Conservation (phyloP, 495 filamentous ascomycete species). For the Clohesyomyces aquaticus region DNA sequence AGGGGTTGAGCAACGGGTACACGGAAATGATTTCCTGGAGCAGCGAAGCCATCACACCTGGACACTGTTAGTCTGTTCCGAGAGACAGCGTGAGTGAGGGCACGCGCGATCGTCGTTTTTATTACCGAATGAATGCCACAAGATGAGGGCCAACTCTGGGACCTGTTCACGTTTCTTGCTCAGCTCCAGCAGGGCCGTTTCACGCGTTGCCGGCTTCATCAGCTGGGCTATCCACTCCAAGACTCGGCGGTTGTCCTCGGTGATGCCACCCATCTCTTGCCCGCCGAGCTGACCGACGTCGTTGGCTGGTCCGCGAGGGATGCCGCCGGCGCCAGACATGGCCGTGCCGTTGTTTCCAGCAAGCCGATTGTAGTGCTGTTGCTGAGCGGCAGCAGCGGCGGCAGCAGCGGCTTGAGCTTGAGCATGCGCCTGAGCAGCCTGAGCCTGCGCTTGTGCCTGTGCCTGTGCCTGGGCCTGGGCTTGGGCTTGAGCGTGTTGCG, state of each 20-base stretch:
- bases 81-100: neutral
- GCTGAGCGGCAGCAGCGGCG: constrained; percentile 67
- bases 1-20: constrained; percentile 94
- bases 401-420: constrained; percentile 66
- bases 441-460: constrained; percentile 58
- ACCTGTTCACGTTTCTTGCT: constrained; percentile 99
- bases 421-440: constrained; percentile 57
- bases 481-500: constrained; percentile 49
- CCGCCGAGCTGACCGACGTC: constrained; percentile 14
- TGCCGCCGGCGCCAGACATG: constrained; percentile 27
- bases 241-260: constrained; percentile 90
- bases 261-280: constrained; percentile 63
- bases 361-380: constrained; percentile 80
- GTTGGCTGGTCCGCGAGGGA: constrained; percentile 32
- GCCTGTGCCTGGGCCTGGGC: constrained; percentile 57
- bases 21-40: constrained; percentile 99
- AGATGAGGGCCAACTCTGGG: constrained; percentile 90
- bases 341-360: constrained; percentile 62
- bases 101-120: no score
- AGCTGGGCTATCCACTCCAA: constrained; percentile 92
- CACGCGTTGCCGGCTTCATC: constrained; percentile 81
- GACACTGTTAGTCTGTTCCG: neutral
- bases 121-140: constrained; percentile 99
- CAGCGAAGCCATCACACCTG: constrained; percentile 97
- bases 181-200: constrained; percentile 90